These are phyloP conservation scores for Filobasidium floriforme DNA, from an alignment of 768 basidiomycete genomes.

Conservation along the genomic window DNA sequence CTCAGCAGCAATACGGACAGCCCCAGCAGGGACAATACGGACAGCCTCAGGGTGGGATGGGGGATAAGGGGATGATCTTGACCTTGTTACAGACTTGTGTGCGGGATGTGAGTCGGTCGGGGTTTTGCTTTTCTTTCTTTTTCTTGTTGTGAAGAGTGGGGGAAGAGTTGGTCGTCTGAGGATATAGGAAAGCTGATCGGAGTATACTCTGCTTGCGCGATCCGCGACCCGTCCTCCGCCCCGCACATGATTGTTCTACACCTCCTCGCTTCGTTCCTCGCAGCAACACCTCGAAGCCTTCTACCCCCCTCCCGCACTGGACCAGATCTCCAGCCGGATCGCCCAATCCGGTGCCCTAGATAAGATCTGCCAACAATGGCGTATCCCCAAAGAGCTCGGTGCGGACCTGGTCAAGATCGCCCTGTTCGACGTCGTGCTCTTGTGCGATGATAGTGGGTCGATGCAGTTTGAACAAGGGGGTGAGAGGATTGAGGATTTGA, in stretches of 20 bases:
- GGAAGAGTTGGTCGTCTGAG: no score
- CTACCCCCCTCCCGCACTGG: constrained; percentile 46
- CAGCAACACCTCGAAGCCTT: constrained; percentile 47
- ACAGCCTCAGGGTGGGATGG: constrained; percentile 11
- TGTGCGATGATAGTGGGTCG: constrained; percentile 16
- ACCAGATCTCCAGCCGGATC: constrained; percentile 46
- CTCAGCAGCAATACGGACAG: constrained; percentile 22
- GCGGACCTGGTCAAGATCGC: constrained; percentile 46
- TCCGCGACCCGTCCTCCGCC: not conserved
- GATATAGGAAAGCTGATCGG: no score
- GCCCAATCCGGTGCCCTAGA: constrained; percentile 42
- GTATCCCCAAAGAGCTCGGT: constrained; percentile 45
- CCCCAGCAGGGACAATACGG: constrained; percentile 17
- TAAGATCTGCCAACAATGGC: constrained; percentile 45
- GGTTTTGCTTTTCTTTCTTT: not conserved
- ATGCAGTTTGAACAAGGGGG: constrained; percentile 21
- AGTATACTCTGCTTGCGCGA: not conserved
- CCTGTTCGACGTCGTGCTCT: constrained; percentile 45
- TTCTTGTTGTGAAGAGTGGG: no score
- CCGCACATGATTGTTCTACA: not conserved
- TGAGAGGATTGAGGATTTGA: constrained; percentile 47
- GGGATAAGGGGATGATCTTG: constrained; percentile 27
- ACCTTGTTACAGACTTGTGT: constrained; percentile 41
- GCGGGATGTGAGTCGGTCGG: constrained; percentile 36
- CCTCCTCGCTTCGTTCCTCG: not conserved